phyloP scores from a whole-genome alignment of 2,329 filamentous ascomycete species.

The Pestalotiopsis sp. region DNA sequence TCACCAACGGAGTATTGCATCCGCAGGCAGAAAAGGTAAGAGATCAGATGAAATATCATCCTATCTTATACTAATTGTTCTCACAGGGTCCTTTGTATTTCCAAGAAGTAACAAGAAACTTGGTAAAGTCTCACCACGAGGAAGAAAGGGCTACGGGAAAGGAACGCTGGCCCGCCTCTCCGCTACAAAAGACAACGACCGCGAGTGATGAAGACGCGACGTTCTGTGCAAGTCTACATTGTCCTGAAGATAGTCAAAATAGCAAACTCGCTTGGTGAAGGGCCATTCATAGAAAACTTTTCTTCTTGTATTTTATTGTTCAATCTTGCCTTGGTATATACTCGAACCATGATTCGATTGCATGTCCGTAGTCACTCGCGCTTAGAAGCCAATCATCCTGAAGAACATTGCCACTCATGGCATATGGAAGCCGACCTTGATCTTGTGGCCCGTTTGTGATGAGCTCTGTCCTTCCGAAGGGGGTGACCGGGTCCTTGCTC shows the following conservation, averaged over 20 bases:
- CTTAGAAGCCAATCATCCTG: not conserved
- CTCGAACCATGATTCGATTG: not conserved
- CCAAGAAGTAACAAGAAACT: slow-evolving; percentile 50
- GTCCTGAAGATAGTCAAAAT: not conserved
- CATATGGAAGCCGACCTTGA: not conserved
- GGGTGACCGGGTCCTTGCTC: not conserved
- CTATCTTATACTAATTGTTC: not conserved
- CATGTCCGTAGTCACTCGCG: not conserved
- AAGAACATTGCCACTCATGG: not conserved
- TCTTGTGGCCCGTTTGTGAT: not conserved
- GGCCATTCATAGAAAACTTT: not conserved
- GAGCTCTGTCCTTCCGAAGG: not conserved
- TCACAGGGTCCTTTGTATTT: slow-evolving; percentile 47
- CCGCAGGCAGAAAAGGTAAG: slow-evolving; percentile 57
- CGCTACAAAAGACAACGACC: not conserved
- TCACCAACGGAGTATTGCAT: slow-evolving; percentile 63
- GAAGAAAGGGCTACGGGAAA: slow-evolving; percentile 42
- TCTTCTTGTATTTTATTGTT: not conserved
- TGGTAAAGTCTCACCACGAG: slow-evolving; percentile 46
- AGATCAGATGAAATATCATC: not conserved
- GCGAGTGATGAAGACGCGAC: not conserved
- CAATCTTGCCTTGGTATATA: not conserved
- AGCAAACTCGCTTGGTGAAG: not conserved
- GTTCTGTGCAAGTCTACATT: not conserved
- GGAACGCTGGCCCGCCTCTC: slow-evolving; percentile 52